Conservation (phyloP, 768 basidiomycete species). For the Mycena belliarum region DNA sequence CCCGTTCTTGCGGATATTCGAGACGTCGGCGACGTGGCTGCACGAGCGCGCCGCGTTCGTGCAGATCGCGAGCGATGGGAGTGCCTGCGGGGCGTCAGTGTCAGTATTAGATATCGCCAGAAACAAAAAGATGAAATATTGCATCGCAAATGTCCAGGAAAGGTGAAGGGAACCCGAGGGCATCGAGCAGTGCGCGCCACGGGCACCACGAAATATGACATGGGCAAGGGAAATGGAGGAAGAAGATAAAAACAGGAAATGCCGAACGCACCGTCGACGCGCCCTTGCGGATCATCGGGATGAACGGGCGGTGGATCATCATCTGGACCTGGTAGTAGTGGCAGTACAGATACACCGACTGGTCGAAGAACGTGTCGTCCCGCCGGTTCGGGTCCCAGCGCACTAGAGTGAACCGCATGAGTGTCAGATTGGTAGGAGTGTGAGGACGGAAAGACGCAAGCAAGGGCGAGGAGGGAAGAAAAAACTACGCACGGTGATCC, state of each 20-base stretch:
- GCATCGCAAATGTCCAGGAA: no score
- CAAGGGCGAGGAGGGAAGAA: not conserved
- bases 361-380: constrained; percentile 37
- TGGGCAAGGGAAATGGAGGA: not conserved
- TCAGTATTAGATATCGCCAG: not conserved
- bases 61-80: constrained; percentile 53
- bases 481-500: not conserved
- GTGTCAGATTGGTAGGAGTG: no score
- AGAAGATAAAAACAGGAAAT: not conserved
- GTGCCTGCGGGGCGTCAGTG: constrained; percentile 20
- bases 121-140: no score
- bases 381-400: constrained; percentile 45
- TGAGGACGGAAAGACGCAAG: no score
- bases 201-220: no score
- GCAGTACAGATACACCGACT: constrained; percentile 39
- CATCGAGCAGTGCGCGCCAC: no score
- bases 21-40: constrained; percentile 41
- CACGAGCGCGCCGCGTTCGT: constrained; percentile 52
- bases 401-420: constrained; percentile 20
- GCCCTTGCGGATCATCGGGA: constrained; percentile 29
- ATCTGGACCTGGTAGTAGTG: constrained; percentile 47
- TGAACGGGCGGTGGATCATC: constrained; percentile 51
- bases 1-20: constrained; percentile 23
- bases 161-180: no score
- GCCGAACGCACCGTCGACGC: constrained; percentile 16